A percentile compares a stretch with the other conserved stretches of the same genome.
Evolutionary conservation across 805 yeast genomes (phyloP).

Genomic region (Nadsonia fulvescens): DNA sequence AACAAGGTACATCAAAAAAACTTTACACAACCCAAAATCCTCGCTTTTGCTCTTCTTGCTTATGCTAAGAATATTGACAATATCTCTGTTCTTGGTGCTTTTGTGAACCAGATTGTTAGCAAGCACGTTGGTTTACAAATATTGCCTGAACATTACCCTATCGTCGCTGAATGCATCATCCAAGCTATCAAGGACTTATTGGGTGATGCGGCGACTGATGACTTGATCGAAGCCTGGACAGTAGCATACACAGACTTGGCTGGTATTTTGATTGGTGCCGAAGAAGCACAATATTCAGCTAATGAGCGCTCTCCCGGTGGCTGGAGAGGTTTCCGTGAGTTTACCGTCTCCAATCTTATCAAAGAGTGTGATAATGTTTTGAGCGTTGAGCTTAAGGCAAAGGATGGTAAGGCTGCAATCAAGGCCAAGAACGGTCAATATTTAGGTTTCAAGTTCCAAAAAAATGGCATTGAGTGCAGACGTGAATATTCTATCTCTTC

Average conservation of each 20-base stretch:
- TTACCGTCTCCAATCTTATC: slow-evolving; percentile 25
- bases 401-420: slow-evolving; percentile 20
- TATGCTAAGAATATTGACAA: slow-evolving; percentile 50
- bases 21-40: slow-evolving; percentile 36
- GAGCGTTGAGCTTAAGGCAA: slow-evolving; percentile 32
- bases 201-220: slow-evolving; percentile 43
- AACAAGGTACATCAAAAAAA: slow-evolving; percentile 38
- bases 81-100: slow-evolving; percentile 30
- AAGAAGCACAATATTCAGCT: slow-evolving; percentile 26
- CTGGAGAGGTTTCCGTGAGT: slow-evolving; percentile 45
- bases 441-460: slow-evolving; percentile 20
- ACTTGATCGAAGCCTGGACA: slow-evolving; percentile 44
- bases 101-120: slow-evolving; percentile 40
- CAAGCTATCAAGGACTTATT: slow-evolving; percentile 34
- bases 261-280: slow-evolving; percentile 37
- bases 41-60: slow-evolving; percentile 41
- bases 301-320: slow-evolving; percentile 20
- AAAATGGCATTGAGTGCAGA: slow-evolving; percentile 24
- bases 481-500: slow-evolving; percentile 44
- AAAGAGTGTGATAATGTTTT: slow-evolving; percentile 30
- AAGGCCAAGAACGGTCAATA: slow-evolving; percentile 28
- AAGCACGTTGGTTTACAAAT: slow-evolving; percentile 53
- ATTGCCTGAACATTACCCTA: slow-evolving; percentile 44
- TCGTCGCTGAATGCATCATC: slow-evolving; percentile 42
- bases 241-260: slow-evolving; percentile 50